A percentile compares a stretch with the other conserved stretches of the same genome.
Conservation (phyloP, 108 stramenopile species). For the Conticribra guillardii region DNA sequence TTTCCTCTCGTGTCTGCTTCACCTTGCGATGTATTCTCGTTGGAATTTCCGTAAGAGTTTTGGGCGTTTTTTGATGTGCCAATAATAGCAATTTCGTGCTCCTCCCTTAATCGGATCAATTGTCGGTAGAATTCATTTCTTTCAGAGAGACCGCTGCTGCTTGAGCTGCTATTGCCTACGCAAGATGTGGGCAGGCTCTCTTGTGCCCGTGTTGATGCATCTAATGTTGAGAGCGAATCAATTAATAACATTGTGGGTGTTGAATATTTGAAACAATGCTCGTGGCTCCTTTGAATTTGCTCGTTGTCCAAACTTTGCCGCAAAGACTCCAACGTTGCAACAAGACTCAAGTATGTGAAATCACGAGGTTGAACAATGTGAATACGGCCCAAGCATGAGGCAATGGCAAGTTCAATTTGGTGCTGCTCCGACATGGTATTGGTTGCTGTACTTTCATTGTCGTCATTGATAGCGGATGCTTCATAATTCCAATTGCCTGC, state of each 20-base stretch:
- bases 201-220: conserved; percentile 44
- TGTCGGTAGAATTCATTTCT: conserved; percentile 50
- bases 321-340: conserved; percentile 47
- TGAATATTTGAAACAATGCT: background rate
- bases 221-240: conserved; percentile 48
- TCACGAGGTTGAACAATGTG: conserved; percentile 52
- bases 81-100: conserved; percentile 45
- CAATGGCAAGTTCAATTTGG: conserved; percentile 38
- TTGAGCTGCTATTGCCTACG: conserved; percentile 7
- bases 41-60: background rate
- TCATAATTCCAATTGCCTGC: conserved; percentile 7
- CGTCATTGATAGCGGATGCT: background rate
- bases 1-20: conserved; percentile 6
- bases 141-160: conserved; percentile 46
- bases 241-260: conserved; percentile 45
- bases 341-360: conserved; percentile 51
- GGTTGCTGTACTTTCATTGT: conserved; percentile 5
- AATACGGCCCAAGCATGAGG: conserved; percentile 46
- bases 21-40: conserved; percentile 2
- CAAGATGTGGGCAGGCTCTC: conserved; percentile 33
- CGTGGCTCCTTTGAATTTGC: background rate
- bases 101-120: conserved; percentile 40
- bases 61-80: conserved; percentile 16
- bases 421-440: conserved; percentile 22
- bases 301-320: conserved; percentile 39